A percentile compares a stretch with the other conserved stretches of the same genome.
Evolutionary conservation across 2,329 filamentous ascomycete species (phyloP).

Genomic region (Annulohypoxylon truncatum): DNA sequence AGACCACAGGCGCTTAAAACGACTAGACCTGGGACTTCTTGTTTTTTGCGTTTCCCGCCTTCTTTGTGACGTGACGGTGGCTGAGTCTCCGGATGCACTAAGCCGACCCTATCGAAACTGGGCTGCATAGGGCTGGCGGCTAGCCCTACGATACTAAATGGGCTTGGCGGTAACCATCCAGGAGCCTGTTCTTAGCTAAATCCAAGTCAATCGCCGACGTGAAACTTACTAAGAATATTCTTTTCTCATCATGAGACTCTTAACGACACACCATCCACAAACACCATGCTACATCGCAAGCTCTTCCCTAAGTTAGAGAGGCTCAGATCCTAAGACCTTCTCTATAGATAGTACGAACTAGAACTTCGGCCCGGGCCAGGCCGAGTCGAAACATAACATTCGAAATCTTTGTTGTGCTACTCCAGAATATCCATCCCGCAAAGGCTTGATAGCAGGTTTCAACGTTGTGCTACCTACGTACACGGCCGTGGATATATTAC

Average conservation of each 20-base stretch:
- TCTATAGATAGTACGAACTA: constrained; percentile 4
- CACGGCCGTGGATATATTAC: constrained; percentile 8
- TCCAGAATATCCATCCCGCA: not conserved
- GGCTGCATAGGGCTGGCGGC: constrained; percentile 38
- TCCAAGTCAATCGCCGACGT: not conserved
- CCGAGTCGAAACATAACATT: constrained; percentile 10
- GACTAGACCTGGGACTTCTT: not conserved
- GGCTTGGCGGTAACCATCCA: constrained; percentile 13
- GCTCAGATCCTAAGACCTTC: constrained; percentile 1
- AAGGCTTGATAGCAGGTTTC: constrained; percentile 10
- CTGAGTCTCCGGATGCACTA: constrained; percentile 20
- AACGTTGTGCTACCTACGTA: constrained; percentile 15
- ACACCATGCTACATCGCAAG: constrained; percentile 4
- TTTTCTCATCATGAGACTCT: constrained; percentile 2
- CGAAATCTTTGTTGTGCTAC: not conserved
- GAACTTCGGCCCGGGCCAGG: constrained; percentile 3
- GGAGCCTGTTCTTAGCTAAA: not conserved
- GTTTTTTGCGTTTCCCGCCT: not conserved
- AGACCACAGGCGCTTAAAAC: not conserved
- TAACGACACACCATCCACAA: constrained; percentile 10
- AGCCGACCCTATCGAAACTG: constrained; percentile 16
- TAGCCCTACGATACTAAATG: constrained; percentile 31
- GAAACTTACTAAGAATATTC: not conserved
- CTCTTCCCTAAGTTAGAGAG: constrained; percentile 2
- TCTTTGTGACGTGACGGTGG: constrained; percentile 5